Evolutionary conservation across 768 basidiomycete genomes (phyloP), one percentile per base, ranked within the genome.

Genomic region (Lactifluus echinatus): DNA sequence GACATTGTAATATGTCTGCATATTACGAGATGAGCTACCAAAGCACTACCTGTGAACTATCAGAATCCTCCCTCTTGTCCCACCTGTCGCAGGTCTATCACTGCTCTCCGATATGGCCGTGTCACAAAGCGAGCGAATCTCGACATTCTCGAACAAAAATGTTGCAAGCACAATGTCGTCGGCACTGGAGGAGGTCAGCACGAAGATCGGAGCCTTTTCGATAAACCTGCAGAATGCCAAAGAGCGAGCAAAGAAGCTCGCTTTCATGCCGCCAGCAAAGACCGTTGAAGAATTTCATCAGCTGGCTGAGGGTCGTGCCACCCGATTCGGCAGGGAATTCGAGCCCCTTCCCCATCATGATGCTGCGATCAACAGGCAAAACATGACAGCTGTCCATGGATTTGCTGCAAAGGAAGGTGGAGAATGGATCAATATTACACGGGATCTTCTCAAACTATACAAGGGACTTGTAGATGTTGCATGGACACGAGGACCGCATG

Each of bases 121-220:
- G 58, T 68, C 19, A 65, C 64, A 21, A 75, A 74, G 57, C 65
- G 72, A 19, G 70, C 72, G 0, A 66, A 65, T 15, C 64, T 75
- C 6, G 73, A 73, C 48, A 65, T 73, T 31, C 62, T 72, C 1
- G 74, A 74, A 50, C 72, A 68, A 40, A n/a, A 72, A 73, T 28
- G 66, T 72, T 1, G 72, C 72, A 0, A 68, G 66, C 33, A 66
- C 49, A 3, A 69, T 71, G 68, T 66, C 70, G 1, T 48, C 50
- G 12, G 33, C 56, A 2, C 63, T 70, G 14, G 63, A 63, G 11
- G 28, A 52, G 2, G 50, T 63, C 33, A 53, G 50, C 28, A 34
- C 45, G 7, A 49, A 36, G 12, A 53, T 70, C 14, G 33, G 45
- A 33, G 11, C 28, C 3, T 24, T 69, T 48, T 52, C 46, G 10